Evolutionary conservation across 225 moss, liverwort and hornwort genomes (phyloP).

Genomic region (Bryoerythrophyllum caledonicum): DNA sequence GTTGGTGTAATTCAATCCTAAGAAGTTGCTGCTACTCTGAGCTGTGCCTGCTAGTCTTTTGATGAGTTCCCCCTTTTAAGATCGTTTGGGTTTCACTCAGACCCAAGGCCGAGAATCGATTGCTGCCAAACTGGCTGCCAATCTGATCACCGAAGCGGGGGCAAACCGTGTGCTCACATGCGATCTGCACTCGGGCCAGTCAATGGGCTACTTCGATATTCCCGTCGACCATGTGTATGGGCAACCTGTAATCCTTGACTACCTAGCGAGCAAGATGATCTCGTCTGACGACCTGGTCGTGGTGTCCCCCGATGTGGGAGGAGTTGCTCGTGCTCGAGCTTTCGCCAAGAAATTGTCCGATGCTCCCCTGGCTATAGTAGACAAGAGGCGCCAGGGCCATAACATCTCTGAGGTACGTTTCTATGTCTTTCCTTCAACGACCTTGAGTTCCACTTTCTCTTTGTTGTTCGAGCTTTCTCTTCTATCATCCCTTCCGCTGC

Average conservation of each 20-base stretch:
- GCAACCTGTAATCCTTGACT: slow-evolving; percentile 97
- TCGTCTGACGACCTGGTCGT: slow-evolving; percentile 91
- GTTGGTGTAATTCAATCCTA: neutral
- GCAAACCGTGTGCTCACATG: slow-evolving; percentile 92
- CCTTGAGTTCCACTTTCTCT: neutral
- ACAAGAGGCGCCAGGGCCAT: slow-evolving; percentile 95
- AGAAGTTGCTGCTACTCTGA: neutral
- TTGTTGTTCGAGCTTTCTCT: neutral
- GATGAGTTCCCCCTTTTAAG: slow-evolving; percentile 10
- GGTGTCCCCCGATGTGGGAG: slow-evolving; percentile 96
- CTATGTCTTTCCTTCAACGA: neutral
- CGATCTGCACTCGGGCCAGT: slow-evolving; percentile 92
- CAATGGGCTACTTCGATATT: slow-evolving; percentile 98
- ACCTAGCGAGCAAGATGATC: slow-evolving; percentile 98
- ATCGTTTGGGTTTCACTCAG: slow-evolving; percentile 25
- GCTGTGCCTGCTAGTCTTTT: neutral
- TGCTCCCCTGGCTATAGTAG: slow-evolving; percentile 97
- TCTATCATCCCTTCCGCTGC: neutral
- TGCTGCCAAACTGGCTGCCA: slow-evolving; percentile 94
- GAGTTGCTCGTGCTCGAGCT: slow-evolving; percentile 91
- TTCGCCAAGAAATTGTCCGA: slow-evolving; percentile 98
- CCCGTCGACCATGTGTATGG: slow-evolving; percentile 98
- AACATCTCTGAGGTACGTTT: slow-evolving; percentile 76
- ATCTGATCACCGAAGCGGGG: slow-evolving; percentile 92
- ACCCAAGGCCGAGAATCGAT: slow-evolving; percentile 96